Percentiles rank a stretch among this genome's conserved stretches.
Evolutionary conservation across 1,139 yeast genomes (phyloP).

Genomic region (Kodamaea sp.): DNA sequence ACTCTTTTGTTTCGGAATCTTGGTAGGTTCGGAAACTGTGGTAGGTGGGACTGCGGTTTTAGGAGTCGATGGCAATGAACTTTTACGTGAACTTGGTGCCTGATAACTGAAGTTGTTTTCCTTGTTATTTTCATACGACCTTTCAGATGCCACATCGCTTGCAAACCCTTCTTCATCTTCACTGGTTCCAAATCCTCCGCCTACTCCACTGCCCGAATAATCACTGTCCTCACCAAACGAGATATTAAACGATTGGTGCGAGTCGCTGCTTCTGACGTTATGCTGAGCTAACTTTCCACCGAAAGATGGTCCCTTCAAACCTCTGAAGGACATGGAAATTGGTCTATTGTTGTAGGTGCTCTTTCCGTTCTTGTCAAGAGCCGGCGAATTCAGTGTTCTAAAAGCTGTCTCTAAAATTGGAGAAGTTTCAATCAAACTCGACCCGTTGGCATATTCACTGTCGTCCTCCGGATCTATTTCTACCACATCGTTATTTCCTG

Average conservation of each 20-base stretch:
- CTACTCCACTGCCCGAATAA: slow-evolving; percentile 14
- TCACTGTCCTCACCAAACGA: slow-evolving; percentile 34
- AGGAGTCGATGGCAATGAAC: not conserved
- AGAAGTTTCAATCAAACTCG: slow-evolving; percentile 16
- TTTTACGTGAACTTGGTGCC: not conserved
- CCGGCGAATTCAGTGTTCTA: slow-evolving; percentile 12
- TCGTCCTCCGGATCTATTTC: not conserved
- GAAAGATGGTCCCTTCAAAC: slow-evolving; percentile 60
- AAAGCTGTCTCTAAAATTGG: slow-evolving; percentile 27
- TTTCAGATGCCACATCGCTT: slow-evolving; percentile 9
- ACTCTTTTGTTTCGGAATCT: not conserved
- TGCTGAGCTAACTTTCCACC: slow-evolving; percentile 35
- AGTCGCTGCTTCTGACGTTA: slow-evolving; percentile 34
- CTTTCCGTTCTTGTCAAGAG: slow-evolving; percentile 13
- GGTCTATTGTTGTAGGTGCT: slow-evolving; percentile 42
- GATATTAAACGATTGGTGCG: slow-evolving; percentile 47
- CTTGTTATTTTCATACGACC: slow-evolving; percentile 9
- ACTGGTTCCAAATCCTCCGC: slow-evolving; percentile 18
- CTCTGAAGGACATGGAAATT: slow-evolving; percentile 67
- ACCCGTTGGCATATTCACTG: slow-evolving; percentile 2
- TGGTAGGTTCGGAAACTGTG: slow-evolving; percentile 1
- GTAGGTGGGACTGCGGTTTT: not conserved
- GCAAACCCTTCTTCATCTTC: slow-evolving; percentile 20
- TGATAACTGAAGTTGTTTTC: slow-evolving; percentile 3
- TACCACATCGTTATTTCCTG: slow-evolving; percentile 4